These are phyloP conservation scores for Linum tenue DNA, from an alignment of 345 rosid species.

Conservation along the genomic window DNA sequence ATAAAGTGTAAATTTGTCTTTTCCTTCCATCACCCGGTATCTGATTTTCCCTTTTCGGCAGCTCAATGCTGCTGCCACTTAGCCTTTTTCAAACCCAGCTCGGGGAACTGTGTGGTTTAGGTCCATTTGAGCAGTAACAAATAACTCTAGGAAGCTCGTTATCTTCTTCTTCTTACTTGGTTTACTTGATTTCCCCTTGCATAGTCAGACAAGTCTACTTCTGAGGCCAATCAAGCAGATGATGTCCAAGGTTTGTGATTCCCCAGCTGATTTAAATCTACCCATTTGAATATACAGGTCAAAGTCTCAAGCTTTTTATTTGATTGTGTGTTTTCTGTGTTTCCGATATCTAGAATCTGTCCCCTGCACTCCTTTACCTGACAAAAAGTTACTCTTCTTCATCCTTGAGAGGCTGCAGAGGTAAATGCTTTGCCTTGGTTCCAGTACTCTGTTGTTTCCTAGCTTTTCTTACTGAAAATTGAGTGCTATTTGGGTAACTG, in stretches of 20 bases:
- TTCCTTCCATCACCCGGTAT: background rate
- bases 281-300: background rate
- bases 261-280: background rate
- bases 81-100: too few species aligned
- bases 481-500: background rate
- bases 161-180: background rate
- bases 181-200: background rate
- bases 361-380: slow-evolving; percentile 22
- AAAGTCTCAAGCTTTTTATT: slow-evolving; percentile 1
- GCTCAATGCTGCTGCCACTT: background rate
- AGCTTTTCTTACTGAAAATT: background rate
- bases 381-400: slow-evolving; percentile 19
- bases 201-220: background rate
- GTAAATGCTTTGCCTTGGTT: slow-evolving; percentile 7
- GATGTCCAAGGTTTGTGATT: slow-evolving; percentile 3
- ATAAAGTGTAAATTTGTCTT: slow-evolving; percentile 4
- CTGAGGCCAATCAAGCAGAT: background rate
- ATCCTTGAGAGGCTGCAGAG: slow-evolving; percentile 26
- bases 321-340: background rate
- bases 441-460: background rate
- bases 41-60: background rate
- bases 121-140: background rate
- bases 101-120: background rate
- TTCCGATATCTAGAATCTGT: slow-evolving; percentile 11
- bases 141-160: background rate